Base-by-base conservation (phyloP, 495 filamentous ascomycete genomes). In the Neurospora tetrasperma region DNA sequence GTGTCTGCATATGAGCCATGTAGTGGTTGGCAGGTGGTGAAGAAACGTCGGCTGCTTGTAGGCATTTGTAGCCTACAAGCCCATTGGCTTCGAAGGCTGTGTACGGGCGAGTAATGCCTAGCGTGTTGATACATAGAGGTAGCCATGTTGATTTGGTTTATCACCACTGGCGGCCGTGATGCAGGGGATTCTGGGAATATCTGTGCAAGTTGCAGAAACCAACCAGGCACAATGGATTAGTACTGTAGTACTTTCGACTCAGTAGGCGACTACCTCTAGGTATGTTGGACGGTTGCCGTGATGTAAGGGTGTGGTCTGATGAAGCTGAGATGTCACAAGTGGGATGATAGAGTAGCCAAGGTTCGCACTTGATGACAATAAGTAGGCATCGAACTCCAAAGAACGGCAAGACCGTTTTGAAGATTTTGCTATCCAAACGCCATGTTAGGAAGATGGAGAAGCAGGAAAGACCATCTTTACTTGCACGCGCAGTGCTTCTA, bases 1-100 rank as follows among this genome's bases (percentile, higher is more conserved):
- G 94, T 97, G 74, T 91, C 86, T 42, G 84, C 81, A 76, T 89
- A 88, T 31, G 27, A 66, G 43, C 72, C 72, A 1, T 71, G 71
- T 23, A 71, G 71, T 11, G 35, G 10, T 38, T 66, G 68, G 18
- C 74, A 42, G 18, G 71, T 74, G 42, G 72, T 69, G 48, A 72
- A 74, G 14, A 74, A 73, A 23, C 35, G n/a, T 20, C 75, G 75
- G 39, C 18, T 40, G 23, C n/a, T 38, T 9, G 14, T 11, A 6
- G 16, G 42, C 7, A 6, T 66, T 35, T 38, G 54, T 66, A 18
- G 4, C 54, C 54, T 66, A 16, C 54, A 66, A 66, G 54, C 54
- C 54, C 54, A 35, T 10, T 38, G 54, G 54, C 54, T 35, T 38
- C 16, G 54, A 38, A 66, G 27, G 31, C 54, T 35, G 18, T 66